Conservation (phyloP, 2,329 filamentous ascomycete species). For the Aureobasidium lini region DNA sequence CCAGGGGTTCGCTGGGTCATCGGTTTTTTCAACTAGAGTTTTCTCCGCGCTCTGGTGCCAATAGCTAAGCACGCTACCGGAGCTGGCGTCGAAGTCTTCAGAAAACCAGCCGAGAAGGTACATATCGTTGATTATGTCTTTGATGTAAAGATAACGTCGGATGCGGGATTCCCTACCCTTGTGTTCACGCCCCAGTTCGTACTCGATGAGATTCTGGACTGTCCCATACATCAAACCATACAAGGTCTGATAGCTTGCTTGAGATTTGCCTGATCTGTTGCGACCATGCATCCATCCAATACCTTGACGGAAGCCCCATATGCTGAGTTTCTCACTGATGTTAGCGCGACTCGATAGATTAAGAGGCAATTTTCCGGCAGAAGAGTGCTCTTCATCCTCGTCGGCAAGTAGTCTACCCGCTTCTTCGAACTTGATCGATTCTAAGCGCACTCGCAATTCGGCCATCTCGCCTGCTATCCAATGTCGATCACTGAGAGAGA, state of each 20-base stretch:
- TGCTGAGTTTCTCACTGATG: not conserved
- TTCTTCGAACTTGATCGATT: not conserved
- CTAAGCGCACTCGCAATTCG: not conserved
- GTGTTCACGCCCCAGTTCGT: not conserved
- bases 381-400: not conserved
- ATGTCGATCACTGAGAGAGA: not conserved
- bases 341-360: not conserved
- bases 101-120: not conserved
- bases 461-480: not conserved
- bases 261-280: not conserved
- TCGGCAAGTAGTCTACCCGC: not conserved
- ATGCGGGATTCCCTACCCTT: not conserved
- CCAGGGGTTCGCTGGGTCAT: not conserved
- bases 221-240: not conserved
- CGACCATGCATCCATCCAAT: too few relatives aligned
- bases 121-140: not conserved
- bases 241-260: not conserved
- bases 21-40: not conserved
- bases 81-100: not conserved
- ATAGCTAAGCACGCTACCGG: not conserved
- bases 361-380: not conserved
- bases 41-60: not conserved
- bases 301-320: not conserved
- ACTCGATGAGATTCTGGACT: not conserved
- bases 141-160: not conserved